A percentile compares a stretch with the other conserved stretches of the same genome.
phyloP scores from a whole-genome alignment of 208 protist species.

The Naegleria lovaniensis region DNA sequence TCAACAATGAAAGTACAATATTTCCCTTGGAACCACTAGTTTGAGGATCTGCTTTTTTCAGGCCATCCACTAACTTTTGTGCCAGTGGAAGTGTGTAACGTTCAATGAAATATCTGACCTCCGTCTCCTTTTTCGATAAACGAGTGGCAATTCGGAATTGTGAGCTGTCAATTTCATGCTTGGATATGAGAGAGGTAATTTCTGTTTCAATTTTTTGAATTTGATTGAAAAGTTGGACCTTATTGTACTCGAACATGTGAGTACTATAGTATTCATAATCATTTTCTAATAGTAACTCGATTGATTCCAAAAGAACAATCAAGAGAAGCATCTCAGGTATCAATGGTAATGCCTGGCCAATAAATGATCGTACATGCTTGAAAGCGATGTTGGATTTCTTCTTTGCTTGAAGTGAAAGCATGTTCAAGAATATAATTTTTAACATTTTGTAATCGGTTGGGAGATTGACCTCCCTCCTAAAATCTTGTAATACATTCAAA shows the following conservation, averaged over 20 bases:
- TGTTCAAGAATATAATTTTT: neutral
- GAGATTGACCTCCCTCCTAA: neutral
- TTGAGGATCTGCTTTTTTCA: neutral
- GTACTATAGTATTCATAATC: neutral
- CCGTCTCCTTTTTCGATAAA: neutral
- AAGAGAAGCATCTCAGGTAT: neutral
- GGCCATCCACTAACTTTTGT: neutral
- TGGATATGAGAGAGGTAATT: neutral
- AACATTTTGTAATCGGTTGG: neutral
- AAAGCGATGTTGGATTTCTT: neutral
- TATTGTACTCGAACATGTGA: neutral
- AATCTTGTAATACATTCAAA: neutral
- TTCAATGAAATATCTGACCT: neutral
- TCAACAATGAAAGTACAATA: neutral
- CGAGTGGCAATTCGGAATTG: neutral
- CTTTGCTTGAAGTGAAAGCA: neutral
- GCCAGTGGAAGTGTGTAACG: neutral
- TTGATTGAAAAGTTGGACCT: neutral
- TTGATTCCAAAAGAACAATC: neutral
- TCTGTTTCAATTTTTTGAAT: neutral
- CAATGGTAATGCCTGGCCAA: neutral
- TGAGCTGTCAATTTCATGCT: neutral
- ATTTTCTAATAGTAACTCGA: neutral
- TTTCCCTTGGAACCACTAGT: neutral
- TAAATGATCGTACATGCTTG: neutral